Base-by-base conservation (phyloP, 148 eudicot species). In the Persicaria tinctoria region DNA sequence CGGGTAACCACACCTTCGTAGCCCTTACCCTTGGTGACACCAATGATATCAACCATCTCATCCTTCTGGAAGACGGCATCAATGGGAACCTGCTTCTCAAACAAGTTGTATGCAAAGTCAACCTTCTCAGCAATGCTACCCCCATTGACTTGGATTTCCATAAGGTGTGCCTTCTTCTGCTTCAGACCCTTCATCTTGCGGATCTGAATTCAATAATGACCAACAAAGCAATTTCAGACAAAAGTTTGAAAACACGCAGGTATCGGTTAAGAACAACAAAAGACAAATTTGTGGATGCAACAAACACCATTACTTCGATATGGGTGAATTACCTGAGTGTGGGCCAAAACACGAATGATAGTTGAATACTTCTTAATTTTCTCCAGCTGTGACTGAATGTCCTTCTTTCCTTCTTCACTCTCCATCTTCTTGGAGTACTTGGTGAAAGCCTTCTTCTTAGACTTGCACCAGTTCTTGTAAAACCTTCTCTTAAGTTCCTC, bases 1-100 rank as follows among this genome's bases (percentile, higher is more conserved):
- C 97, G 89, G 18, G 93, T 89, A 5, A 91, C 97, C 47, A 91
- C 97, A 78, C 97, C 97, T 76, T 91, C 97, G 23, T 89, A 91
- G 76, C 97, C 93, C 73, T 91, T 91, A 76, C 97, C 97, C 78
- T 91, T 91, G 16, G 97, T 89, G 17, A 91, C 97, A 59, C 97
- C 97, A 70, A 89, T 89, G 46, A 91, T 86, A 78, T 91, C 97
- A 76, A 91, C 85, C 97, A 86, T 88, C 82, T 87, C 91, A 79
- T 87, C 89, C 77, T 89, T 87, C 75, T 83, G 91, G 87, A 75
- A 75, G 18, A 90, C 84, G 41, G 91, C n/a, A n/a, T n/a, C n/a
- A n/a, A n/a, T n/a, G n/a, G n/a, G n/a, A n/a, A n/a, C n/a, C n/a
- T n/a, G n/a, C n/a, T n/a, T n/a, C n/a, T n/a, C n/a, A n/a, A n/a